phyloP scores from a whole-genome alignment of 805 yeast species.

The Citeromyces matritensis region DNA sequence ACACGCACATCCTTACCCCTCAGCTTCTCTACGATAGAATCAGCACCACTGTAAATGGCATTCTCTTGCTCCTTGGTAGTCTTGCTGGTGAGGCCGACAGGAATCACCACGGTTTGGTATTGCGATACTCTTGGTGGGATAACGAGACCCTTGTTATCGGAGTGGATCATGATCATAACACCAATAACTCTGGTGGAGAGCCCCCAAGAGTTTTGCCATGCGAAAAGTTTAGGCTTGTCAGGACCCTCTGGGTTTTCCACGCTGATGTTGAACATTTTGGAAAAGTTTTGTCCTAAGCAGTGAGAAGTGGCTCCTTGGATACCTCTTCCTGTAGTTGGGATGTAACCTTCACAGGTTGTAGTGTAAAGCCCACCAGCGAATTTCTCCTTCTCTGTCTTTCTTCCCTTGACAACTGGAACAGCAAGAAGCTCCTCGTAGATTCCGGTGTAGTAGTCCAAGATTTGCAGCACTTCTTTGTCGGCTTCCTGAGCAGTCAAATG shows the following conservation, averaged over 20 bases:
- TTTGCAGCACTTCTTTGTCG: conserved; percentile 66
- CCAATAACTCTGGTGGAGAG: conserved; percentile 96
- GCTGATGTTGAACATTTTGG: conserved; percentile 91
- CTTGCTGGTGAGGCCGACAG: conserved; percentile 89
- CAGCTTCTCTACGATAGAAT: conserved; percentile 50
- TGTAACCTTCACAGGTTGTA: conserved; percentile 92
- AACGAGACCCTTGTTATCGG: conserved; percentile 96
- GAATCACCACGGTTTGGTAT: conserved; percentile 81
- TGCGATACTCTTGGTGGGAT: conserved; percentile 96
- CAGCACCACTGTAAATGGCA: conserved; percentile 55
- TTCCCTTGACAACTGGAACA: conserved; percentile 93
- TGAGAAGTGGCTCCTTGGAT: conserved; percentile 99
- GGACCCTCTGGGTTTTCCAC: conserved; percentile 92
- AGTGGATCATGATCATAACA: conserved; percentile 98
- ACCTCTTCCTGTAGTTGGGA: conserved; percentile 98
- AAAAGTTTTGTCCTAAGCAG: conserved; percentile 94
- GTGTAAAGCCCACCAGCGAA: conserved; percentile 97
- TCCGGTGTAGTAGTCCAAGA: conserved; percentile 73
- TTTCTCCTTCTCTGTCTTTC: conserved; percentile 92
- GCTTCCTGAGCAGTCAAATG: conserved; percentile 79
- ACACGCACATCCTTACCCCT: conserved; percentile 54
- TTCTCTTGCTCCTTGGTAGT: conserved; percentile 64
- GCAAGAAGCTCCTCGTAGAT: conserved; percentile 88
- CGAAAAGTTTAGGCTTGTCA: conserved; percentile 74
- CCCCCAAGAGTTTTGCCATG: conserved; percentile 99